Evolutionary conservation across 108 stramenopile species (phyloP).

Genomic region (Cylindrotheca fusiformis): DNA sequence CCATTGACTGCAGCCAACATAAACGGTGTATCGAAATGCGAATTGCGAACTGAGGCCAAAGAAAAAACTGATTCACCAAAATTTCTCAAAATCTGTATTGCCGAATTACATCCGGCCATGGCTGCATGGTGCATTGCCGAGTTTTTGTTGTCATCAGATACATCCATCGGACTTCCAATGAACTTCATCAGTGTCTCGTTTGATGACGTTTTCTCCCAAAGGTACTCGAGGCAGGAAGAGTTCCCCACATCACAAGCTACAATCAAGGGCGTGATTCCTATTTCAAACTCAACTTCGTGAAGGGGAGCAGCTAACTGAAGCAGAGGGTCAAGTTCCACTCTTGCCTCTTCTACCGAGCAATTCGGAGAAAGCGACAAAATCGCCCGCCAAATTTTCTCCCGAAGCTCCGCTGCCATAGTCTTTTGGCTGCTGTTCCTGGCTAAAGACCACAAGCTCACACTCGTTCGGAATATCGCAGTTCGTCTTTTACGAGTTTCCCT

Average conservation of each 20-base stretch:
- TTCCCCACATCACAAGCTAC: constrained; percentile 62
- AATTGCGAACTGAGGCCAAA: constrained; percentile 25
- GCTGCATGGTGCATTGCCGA: constrained; percentile 63
- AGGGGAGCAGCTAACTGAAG: not conserved
- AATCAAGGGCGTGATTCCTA: constrained; percentile 55
- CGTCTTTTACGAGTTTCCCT: too few species aligned
- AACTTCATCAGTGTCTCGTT: not conserved
- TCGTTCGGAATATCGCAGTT: too few species aligned
- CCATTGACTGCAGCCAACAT: constrained; percentile 50
- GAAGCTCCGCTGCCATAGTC: too few species aligned
- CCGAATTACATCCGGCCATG: constrained; percentile 36
- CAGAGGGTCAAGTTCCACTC: constrained; percentile 3
- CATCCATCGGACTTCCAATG: constrained; percentile 21
- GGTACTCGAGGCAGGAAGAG: constrained; percentile 28
- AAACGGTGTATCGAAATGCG: constrained; percentile 60
- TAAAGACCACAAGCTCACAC: too few species aligned
- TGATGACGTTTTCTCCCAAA: not conserved
- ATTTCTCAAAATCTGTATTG: constrained; percentile 18
- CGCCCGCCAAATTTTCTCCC: constrained; percentile 2
- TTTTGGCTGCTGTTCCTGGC: too few species aligned
- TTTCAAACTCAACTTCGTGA: not conserved
- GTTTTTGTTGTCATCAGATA: constrained; percentile 26
- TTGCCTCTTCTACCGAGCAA: constrained; percentile 2
- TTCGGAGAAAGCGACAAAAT: not conserved
- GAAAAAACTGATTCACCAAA: not conserved